phyloP scores from a whole-genome alignment of 305 asterid species.

The Rubia balearica region DNA sequence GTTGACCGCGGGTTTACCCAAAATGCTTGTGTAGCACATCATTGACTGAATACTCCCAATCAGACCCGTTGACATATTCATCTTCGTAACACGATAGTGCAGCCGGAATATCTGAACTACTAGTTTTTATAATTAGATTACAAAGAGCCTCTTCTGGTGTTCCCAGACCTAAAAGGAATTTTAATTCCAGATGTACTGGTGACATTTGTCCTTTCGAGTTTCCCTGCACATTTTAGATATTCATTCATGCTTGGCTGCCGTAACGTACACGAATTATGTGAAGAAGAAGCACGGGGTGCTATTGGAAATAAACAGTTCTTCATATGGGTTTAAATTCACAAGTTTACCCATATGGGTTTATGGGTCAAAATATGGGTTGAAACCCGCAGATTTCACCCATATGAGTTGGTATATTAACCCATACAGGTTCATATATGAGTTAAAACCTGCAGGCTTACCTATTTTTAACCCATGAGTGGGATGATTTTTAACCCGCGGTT shows the following conservation, averaged over 20 bases:
- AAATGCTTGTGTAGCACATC: constrained; percentile 38
- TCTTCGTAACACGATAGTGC: constrained; percentile 25
- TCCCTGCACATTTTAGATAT: constrained; percentile 29
- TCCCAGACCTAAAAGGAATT: constrained; percentile 21
- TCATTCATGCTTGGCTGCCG: constrained; percentile 49
- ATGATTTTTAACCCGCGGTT: too few species aligned
- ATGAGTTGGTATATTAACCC: too few species aligned
- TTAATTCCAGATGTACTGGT: constrained; percentile 12
- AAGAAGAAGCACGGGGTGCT: constrained; percentile 10
- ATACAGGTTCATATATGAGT: too few species aligned
- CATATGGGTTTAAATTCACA: too few species aligned
- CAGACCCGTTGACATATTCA: constrained; percentile 22
- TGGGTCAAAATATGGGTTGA: too few species aligned
- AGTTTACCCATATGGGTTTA: too few species aligned
- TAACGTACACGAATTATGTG: constrained; percentile 29
- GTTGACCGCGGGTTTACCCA: constrained; percentile 21
- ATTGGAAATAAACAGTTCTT: too few species aligned
- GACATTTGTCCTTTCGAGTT: constrained; percentile 34
- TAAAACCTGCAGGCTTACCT: too few species aligned
- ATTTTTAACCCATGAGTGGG: too few species aligned
- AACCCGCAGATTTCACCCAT: too few species aligned
- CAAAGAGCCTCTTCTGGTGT: constrained; percentile 22
- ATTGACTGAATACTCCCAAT: constrained; percentile 43
- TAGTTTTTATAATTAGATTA: constrained; percentile 12
- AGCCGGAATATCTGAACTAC: constrained; percentile 13